phyloP scores from a whole-genome alignment of 106 monocot genomes.

The Apostasia shenzhenica region DNA sequence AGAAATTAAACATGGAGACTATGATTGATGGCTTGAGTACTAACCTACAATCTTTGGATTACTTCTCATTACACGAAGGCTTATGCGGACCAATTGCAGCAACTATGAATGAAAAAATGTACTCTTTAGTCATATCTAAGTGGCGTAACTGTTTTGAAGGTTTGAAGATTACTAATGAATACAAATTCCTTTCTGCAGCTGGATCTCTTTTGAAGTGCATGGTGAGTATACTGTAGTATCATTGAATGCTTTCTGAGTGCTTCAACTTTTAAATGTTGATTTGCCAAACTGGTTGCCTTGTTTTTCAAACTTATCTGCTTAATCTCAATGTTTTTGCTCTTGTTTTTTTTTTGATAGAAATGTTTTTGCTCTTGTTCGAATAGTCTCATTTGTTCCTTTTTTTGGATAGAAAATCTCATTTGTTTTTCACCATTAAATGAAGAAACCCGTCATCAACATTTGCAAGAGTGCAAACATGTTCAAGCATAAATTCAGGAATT shows the following conservation, averaged over 20 bases:
- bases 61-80: slow-evolving; percentile 27
- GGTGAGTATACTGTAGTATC: slow-evolving; percentile 29
- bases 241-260: not conserved
- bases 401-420: no score
- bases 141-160: slow-evolving; percentile 85
- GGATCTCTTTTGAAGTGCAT: slow-evolving; percentile 81
- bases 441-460: no score
- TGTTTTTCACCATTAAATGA: no score
- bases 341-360: no score
- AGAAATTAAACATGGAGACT: slow-evolving; percentile 29
- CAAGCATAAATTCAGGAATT: no score
- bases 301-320: no score
- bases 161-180: slow-evolving; percentile 69
- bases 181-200: slow-evolving; percentile 62
- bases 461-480: no score
- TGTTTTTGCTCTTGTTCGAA: no score
- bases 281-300: no score
- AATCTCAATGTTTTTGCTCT: no score
- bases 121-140: slow-evolving; percentile 64
- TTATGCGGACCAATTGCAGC: slow-evolving; percentile 82
- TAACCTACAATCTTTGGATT: slow-evolving; percentile 8
- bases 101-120: slow-evolving; percentile 83
- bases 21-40: slow-evolving; percentile 22
- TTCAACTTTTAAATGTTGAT: no score
- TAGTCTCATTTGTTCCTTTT: no score